Evolutionary conservation across 1,284 basidiomycete species (phyloP).

Genomic region (Ceratobasidium sp.): DNA sequence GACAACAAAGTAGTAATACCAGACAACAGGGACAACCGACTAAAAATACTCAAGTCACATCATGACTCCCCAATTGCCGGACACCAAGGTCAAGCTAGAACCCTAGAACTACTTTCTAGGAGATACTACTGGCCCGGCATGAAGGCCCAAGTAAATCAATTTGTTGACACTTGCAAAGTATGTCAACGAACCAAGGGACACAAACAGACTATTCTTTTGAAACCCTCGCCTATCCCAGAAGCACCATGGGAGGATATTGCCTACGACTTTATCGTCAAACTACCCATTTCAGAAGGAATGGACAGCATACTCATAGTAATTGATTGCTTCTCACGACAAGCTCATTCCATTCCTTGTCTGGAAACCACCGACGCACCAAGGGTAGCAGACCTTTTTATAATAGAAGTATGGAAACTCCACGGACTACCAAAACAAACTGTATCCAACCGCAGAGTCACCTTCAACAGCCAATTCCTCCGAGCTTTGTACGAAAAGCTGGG

Average conservation of each 20-base stretch:
- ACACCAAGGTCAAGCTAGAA: conserved; percentile 42
- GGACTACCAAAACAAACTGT: conserved; percentile 52
- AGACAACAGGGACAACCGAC: neutral
- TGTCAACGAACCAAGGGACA: conserved; percentile 49
- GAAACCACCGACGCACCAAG: conserved; percentile 45
- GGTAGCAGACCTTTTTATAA: conserved; percentile 44
- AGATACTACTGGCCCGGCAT: conserved; percentile 50
- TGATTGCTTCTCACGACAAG: conserved; percentile 50
- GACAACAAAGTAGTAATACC: conserved; percentile 46
- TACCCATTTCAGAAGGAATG: conserved; percentile 47
- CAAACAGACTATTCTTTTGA: conserved; percentile 41
- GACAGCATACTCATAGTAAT: conserved; percentile 52
- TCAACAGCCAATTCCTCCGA: conserved; percentile 52
- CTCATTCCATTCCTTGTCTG: conserved; percentile 49
- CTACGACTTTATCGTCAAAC: conserved; percentile 49
- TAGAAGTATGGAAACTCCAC: conserved; percentile 47
- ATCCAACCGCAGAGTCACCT: conserved; percentile 54
- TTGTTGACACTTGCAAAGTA: conserved; percentile 28
- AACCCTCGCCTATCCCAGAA: neutral
- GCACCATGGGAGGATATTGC: conserved; percentile 47
- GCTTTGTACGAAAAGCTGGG: conserved; percentile 54
- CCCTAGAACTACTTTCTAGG: conserved; percentile 35
- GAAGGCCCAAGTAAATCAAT: conserved; percentile 20
- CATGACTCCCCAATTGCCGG: conserved; percentile 47
- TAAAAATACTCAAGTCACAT: neutral